Evolutionary conservation across 2,329 filamentous ascomycete genomes (phyloP).

Genomic region (Endoconidiophora laricicola): DNA sequence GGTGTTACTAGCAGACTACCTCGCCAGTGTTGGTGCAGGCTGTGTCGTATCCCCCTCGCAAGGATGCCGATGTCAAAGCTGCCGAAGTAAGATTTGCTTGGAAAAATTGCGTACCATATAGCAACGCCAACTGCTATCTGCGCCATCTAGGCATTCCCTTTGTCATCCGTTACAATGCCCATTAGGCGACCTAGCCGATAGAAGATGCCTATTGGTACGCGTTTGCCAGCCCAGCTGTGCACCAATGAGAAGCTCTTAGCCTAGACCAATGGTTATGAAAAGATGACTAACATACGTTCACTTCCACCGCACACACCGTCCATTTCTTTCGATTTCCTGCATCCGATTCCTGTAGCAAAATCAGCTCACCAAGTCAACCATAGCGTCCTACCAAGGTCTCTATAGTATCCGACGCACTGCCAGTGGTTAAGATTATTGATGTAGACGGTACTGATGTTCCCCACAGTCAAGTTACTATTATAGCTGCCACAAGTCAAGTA

Average conservation of each 20-base stretch:
- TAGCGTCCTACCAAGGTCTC: neutral
- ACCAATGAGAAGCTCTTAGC: conserved; percentile 22
- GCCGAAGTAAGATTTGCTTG: conserved; percentile 13
- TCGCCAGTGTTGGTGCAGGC: conserved; percentile 26
- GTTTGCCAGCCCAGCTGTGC: conserved; percentile 31
- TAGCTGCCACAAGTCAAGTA: neutral
- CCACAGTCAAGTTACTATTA: neutral
- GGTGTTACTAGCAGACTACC: conserved; percentile 33
- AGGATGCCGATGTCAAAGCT: conserved; percentile 27
- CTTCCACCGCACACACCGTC: conserved; percentile 13
- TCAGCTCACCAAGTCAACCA: neutral
- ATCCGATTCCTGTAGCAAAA: neutral
- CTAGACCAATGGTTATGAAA: conserved; percentile 16
- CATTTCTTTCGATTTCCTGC: conserved; percentile 9
- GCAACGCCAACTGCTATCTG: conserved; percentile 35
- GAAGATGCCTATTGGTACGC: conserved; percentile 34
- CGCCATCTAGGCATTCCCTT: conserved; percentile 38
- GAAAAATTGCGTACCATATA: conserved; percentile 33
- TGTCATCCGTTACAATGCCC: conserved; percentile 32
- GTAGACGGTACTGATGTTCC: conserved; percentile 5
- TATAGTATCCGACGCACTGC: neutral
- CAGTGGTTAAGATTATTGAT: conserved; percentile 4
- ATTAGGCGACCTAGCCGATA: conserved; percentile 32
- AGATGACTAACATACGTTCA: conserved; percentile 1
- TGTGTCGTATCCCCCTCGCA: conserved; percentile 32